Evolutionary conservation across 2,329 filamentous ascomycete genomes (phyloP).

Genomic region (Ambrosiella xylebori): DNA sequence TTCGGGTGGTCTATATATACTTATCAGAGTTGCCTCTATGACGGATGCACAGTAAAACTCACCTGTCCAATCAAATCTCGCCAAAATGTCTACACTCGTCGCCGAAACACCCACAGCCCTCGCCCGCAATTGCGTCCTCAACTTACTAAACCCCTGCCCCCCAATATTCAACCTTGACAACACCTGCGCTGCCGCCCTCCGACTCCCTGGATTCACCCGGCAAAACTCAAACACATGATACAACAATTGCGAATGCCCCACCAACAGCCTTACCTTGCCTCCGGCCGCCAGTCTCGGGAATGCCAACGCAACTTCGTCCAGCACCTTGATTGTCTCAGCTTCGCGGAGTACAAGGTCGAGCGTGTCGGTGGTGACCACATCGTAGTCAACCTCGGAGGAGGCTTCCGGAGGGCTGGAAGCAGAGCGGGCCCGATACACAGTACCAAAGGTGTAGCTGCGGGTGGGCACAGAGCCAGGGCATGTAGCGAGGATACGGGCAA

Average conservation of each 20-base stretch:
- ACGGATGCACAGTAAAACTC: conserved; percentile 15
- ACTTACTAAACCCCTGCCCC: conserved; percentile 65
- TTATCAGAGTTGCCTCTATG: background rate
- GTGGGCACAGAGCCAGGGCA: conserved; percentile 43
- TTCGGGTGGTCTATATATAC: conserved; percentile 29
- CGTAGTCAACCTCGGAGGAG: conserved; percentile 86
- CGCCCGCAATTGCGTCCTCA: conserved; percentile 67
- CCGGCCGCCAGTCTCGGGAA: conserved; percentile 55
- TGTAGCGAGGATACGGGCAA: conserved; percentile 69
- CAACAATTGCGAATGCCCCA: conserved; percentile 77
- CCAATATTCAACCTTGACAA: conserved; percentile 77
- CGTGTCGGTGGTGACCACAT: conserved; percentile 73
- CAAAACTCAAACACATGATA: conserved; percentile 84
- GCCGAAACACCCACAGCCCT: conserved; percentile 66
- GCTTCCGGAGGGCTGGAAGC: conserved; percentile 67
- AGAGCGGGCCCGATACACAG: conserved; percentile 64
- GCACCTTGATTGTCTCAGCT: conserved; percentile 80
- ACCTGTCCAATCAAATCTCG: conserved; percentile 81
- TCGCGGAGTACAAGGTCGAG: conserved; percentile 77
- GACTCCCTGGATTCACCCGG: conserved; percentile 51
- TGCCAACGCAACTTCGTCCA: conserved; percentile 73
- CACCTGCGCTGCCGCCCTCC: conserved; percentile 60
- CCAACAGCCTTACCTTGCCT: conserved; percentile 66
- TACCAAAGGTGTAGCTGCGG: conserved; percentile 73
- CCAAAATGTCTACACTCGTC: conserved; percentile 78